A percentile compares a stretch with the other conserved stretches of the same genome.
Evolutionary conservation across 1,284 basidiomycete species (phyloP).

Genomic region (Sanguinoderma infundibulare): DNA sequence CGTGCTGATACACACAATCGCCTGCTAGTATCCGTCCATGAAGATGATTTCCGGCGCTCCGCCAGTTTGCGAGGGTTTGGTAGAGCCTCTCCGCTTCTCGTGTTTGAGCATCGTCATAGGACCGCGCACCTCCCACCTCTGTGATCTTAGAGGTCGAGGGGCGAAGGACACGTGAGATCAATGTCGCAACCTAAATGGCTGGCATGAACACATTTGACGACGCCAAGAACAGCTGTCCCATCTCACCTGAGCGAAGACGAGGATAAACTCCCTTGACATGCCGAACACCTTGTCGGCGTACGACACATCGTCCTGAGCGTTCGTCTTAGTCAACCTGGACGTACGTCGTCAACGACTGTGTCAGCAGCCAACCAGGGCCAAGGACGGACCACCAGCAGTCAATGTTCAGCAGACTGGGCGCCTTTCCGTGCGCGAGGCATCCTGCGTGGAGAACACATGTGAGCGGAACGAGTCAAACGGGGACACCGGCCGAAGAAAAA

Average conservation of each 20-base stretch:
- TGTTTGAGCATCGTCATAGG: slow-evolving; percentile 8
- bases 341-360: slow-evolving; percentile 4
- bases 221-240: background rate
- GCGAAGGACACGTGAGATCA: slow-evolving; percentile 30
- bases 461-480: background rate
- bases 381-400: slow-evolving; percentile 46
- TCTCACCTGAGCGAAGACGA: slow-evolving; percentile 37
- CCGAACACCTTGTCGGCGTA: slow-evolving; percentile 53
- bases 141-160: slow-evolving; percentile 10
- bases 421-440: slow-evolving; percentile 45
- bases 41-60: slow-evolving; percentile 28
- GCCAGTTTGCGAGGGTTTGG: slow-evolving; percentile 32
- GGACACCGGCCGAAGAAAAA: background rate
- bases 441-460: slow-evolving; percentile 28
- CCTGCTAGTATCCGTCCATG: slow-evolving; percentile 34
- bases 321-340: slow-evolving; percentile 32
- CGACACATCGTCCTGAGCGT: slow-evolving; percentile 38
- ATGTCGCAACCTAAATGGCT: slow-evolving; percentile 23
- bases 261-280: slow-evolving; percentile 40
- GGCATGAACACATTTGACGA: background rate
- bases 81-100: slow-evolving; percentile 32
- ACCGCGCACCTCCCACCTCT: slow-evolving; percentile 14
- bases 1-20: slow-evolving; percentile 39
- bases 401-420: slow-evolving; percentile 44
- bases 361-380: slow-evolving; percentile 14